Percentiles rank a stretch among this genome's conserved stretches.
Evolutionary conservation across 2,329 filamentous ascomycete species (phyloP).

Genomic region (Aspergillus ruber): DNA sequence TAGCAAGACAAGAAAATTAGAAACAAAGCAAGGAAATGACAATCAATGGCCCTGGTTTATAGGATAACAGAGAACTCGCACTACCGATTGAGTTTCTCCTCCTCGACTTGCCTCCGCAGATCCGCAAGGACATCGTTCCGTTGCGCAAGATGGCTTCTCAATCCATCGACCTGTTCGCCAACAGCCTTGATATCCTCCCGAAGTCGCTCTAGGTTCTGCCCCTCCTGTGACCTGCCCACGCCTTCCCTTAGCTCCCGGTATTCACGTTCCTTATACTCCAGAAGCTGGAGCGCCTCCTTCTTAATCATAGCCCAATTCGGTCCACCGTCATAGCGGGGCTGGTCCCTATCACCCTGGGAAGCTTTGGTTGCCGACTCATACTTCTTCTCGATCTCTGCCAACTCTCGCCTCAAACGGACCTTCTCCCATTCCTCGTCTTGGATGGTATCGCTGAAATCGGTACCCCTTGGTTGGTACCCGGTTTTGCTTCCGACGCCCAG

Average conservation of each 20-base stretch:
- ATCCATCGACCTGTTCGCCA: conserved; percentile 86
- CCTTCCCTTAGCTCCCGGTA: conserved; percentile 65
- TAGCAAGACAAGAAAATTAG: conserved; percentile 10
- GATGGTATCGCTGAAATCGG: conserved; percentile 79
- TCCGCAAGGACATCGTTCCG: conserved; percentile 70
- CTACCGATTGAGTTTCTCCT: conserved; percentile 60
- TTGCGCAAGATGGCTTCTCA: conserved; percentile 74
- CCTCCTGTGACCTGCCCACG: conserved; percentile 49
- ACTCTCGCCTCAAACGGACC: conserved; percentile 85
- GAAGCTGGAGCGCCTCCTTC: conserved; percentile 83
- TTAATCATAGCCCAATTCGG: conserved; percentile 88
- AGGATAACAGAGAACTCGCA: conserved; percentile 3
- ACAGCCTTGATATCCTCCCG: conserved; percentile 82
- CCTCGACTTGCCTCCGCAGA: conserved; percentile 75
- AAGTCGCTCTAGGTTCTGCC: conserved; percentile 68
- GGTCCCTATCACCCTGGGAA: conserved; percentile 55
- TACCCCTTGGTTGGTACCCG: conserved; percentile 74
- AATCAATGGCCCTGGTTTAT: neutral
- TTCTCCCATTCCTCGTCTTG: conserved; percentile 95
- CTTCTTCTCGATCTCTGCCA: conserved; percentile 82
- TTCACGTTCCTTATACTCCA: conserved; percentile 88
- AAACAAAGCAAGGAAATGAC: conserved; percentile 5
- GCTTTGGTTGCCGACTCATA: conserved; percentile 74
- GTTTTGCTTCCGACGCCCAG: conserved; percentile 71
- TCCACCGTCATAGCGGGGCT: conserved; percentile 57